Evolutionary conservation across 192 early-diverging fungal genomes (phyloP).

Genomic region (Backusella mclennaniae): DNA sequence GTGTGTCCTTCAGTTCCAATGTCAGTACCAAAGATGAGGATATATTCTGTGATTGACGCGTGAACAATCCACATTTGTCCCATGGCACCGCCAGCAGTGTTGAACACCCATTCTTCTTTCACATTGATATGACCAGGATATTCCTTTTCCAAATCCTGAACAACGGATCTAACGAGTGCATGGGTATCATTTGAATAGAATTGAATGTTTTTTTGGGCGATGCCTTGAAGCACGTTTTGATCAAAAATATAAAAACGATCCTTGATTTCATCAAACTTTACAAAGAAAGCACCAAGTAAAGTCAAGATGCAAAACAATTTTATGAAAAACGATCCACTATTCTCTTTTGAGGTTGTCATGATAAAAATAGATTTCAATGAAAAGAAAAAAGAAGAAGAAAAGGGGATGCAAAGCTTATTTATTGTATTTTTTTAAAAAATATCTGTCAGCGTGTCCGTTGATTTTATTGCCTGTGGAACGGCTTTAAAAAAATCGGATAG

Average conservation of each 20-base stretch:
- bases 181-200: constrained; percentile 34
- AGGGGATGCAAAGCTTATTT: neutral
- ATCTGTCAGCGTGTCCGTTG: neutral
- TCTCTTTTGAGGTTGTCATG: neutral
- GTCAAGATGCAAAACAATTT: constrained; percentile 23
- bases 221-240: constrained; percentile 31
- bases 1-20: constrained; percentile 48
- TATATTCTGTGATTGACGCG: constrained; percentile 44
- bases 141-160: constrained; percentile 28
- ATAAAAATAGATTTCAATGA: neutral
- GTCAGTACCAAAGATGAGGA: constrained; percentile 46
- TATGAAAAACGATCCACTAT: neutral
- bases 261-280: constrained; percentile 37
- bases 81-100: constrained; percentile 50
- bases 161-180: constrained; percentile 31
- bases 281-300: constrained; percentile 30
- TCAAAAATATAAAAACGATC: constrained; percentile 42
- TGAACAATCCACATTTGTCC: constrained; percentile 47
- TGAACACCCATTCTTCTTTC: constrained; percentile 48
- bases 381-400: neutral
- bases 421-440: neutral
- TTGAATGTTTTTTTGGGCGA: constrained; percentile 36
- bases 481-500: neutral
- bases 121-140: constrained; percentile 36
- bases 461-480: neutral